Evolutionary conservation across 257 asterid species (phyloP), one percentile per base, ranked within the genome.

Genomic region (Pogostemon cablin): DNA sequence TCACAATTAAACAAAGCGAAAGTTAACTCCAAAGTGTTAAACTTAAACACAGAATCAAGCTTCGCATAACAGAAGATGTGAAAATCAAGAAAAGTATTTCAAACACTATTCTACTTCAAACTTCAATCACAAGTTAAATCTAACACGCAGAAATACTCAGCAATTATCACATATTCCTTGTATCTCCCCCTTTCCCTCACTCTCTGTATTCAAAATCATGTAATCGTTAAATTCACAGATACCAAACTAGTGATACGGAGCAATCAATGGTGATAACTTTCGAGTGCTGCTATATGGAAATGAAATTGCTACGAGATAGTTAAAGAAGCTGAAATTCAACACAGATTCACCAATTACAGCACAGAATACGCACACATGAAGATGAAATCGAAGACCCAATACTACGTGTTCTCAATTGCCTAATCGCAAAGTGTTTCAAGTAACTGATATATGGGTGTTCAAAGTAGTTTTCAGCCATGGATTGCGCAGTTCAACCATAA

Each of bases 61-160:
- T 79, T 77, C 68, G 85, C 78, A 77, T 79, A 80, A 79, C 72
- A 38, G 75, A 60, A 68, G 56, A 72, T 78, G 84, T 78, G 74
- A 80, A 74, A 56, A 76, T 71, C 85, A 81, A 79, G 86, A 67
- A 83, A 83, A 77, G 86, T 67, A 79, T 83, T 70, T 72, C 56
- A 11, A 48, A 34, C 37, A 69, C 74, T 63, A 59, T 80, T 79
- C 78, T 53, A 76, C 69, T 71, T 25, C 75, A 59, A 85, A 50
- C 83, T 79, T 82, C 77, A 69, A 73, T 53, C 64, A 9, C 69
- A 85, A 84, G 81, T 39, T 68, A 57, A 75, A 53, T 53, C 3
- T 6, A 40, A 62, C 62, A 48, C 12, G 61, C 62, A 67, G 41
- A 62, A 71, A 68, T 12, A 46, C 3, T 62, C 78, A 20, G 25